A percentile compares a stretch with the other conserved stretches of the same genome.
Evolutionary conservation across 2,329 filamentous ascomycete species (phyloP).

Genomic region (Aureobasidium sp.): DNA sequence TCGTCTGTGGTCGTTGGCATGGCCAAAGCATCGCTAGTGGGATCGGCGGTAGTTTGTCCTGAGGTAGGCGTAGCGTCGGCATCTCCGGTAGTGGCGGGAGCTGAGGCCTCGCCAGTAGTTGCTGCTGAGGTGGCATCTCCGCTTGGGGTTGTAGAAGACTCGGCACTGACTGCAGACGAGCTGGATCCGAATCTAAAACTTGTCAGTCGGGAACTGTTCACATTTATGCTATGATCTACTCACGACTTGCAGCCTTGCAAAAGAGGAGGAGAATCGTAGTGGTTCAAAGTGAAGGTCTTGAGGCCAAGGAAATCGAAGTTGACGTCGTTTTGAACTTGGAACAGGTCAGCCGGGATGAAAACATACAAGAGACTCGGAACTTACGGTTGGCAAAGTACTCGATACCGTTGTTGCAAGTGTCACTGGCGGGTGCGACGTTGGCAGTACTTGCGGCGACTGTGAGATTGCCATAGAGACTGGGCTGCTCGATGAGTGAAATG

Average conservation of each 20-base stretch:
- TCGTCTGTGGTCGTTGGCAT: neutral
- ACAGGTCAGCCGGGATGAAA: neutral
- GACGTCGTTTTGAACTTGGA: constrained; percentile 7
- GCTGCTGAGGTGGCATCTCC: neutral
- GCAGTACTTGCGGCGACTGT: constrained; percentile 2
- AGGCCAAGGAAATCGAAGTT: constrained; percentile 6
- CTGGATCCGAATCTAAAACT: neutral
- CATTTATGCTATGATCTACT: neutral
- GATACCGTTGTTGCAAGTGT: constrained; percentile 7
- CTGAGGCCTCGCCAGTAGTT: neutral
- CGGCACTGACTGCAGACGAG: neutral
- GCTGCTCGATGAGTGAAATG: constrained; percentile 1
- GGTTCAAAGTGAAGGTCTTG: constrained; percentile 1
- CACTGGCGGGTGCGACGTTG: neutral
- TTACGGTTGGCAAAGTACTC: constrained; percentile 9
- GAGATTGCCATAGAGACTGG: constrained; percentile 4
- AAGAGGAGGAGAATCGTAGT: constrained; percentile 7
- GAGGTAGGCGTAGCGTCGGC: neutral
- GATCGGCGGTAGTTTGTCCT: neutral
- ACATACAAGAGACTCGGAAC: neutral
- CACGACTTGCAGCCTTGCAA: constrained; percentile 2
- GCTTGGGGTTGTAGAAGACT: neutral
- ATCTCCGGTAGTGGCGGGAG: neutral
- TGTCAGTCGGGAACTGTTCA: neutral
- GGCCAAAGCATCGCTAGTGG: neutral